These are phyloP conservation scores for Vitis labrusca DNA, from an alignment of 164 flowering plant species.

Conservation along the genomic window DNA sequence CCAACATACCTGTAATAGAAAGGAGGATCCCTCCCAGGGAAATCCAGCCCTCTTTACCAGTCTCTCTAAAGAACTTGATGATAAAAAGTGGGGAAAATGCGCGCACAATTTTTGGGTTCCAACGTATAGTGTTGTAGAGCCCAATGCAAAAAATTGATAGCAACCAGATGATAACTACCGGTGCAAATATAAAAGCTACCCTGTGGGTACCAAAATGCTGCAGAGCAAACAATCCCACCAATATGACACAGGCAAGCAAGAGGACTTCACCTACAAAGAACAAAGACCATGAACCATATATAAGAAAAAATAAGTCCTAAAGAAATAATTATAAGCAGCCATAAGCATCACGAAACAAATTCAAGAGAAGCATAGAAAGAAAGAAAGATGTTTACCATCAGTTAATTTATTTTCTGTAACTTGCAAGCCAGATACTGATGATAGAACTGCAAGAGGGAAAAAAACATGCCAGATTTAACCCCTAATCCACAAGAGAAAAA, in stretches of 20 bases:
- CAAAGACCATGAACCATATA: background rate
- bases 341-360: background rate
- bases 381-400: constrained; percentile 38
- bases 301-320: background rate
- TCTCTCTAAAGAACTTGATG: constrained; percentile 63
- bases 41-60: constrained; percentile 88
- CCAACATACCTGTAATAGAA: constrained; percentile 66
- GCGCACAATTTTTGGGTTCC: constrained; percentile 67
- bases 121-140: constrained; percentile 65
- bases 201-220: constrained; percentile 89
- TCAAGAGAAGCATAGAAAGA: background rate
- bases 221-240: constrained; percentile 87
- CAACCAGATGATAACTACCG: constrained; percentile 78
- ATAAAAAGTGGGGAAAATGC: constrained; percentile 83
- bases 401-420: constrained; percentile 45
- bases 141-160: constrained; percentile 66
- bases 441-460: constrained; percentile 64
- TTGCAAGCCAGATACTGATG: constrained; percentile 78
- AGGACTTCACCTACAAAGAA: constrained; percentile 47
- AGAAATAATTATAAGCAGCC: background rate
- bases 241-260: constrained; percentile 65
- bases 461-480: constrained; percentile 7
- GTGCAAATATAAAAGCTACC: constrained; percentile 85
- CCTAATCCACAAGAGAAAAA: background rate
- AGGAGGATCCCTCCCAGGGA: constrained; percentile 90